Evolutionary conservation across 331 rosid genomes (phyloP).

Genomic region (Dryas integrifolia): DNA sequence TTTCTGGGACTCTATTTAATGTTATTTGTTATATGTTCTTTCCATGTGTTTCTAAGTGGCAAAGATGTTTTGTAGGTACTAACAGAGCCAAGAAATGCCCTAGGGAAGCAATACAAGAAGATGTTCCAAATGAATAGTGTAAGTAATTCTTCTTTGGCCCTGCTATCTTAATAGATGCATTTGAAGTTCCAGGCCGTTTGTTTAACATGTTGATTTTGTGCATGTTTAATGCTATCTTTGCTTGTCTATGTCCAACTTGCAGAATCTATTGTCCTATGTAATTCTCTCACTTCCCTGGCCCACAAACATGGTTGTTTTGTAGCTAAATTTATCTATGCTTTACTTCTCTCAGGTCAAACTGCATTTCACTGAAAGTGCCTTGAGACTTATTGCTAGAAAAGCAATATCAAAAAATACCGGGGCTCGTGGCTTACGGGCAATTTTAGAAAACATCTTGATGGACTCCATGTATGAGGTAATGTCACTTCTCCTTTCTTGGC

Average conservation of each 20-base stretch:
- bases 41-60: constrained; percentile 14
- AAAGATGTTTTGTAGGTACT: constrained; percentile 60
- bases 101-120: constrained; percentile 94
- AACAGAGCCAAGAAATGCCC: constrained; percentile 90
- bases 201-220: constrained; percentile 14
- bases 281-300: constrained; percentile 18
- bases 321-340: constrained; percentile 11
- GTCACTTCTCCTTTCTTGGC: constrained; percentile 18
- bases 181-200: background rate
- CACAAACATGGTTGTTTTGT: constrained; percentile 7
- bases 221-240: background rate
- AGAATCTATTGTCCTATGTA: background rate
- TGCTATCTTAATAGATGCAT: background rate
- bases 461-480: constrained; percentile 94
- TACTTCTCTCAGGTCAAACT: constrained; percentile 65
- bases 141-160: constrained; percentile 32
- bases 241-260: background rate
- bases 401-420: constrained; percentile 84
- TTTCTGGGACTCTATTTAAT: background rate
- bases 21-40: constrained; percentile 19
- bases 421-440: constrained; percentile 81
- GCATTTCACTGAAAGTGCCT: constrained; percentile 59
- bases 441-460: constrained; percentile 78
- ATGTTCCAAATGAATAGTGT: constrained; percentile 89
- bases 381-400: constrained; percentile 67